These are phyloP conservation scores for Nephelium lappaceum DNA, from an alignment of 345 rosid genomes.

Conservation along the genomic window DNA sequence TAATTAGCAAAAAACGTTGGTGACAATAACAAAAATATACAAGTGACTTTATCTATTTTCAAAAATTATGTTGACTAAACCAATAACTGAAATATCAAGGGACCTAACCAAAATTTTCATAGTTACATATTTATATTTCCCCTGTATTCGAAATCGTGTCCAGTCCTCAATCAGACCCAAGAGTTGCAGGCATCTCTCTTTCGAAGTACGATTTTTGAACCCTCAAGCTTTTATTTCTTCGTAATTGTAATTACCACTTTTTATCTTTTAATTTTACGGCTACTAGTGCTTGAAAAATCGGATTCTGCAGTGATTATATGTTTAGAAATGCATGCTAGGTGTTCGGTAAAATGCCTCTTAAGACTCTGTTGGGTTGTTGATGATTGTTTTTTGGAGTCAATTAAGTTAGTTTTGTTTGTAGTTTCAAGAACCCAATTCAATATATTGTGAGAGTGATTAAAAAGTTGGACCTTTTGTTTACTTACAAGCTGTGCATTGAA, in stretches of 20 bases:
- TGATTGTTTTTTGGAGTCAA: background rate
- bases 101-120: background rate
- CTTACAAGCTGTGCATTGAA: background rate
- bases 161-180: too few relatives aligned
- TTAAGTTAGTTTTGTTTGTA: background rate
- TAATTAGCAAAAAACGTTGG: too few relatives aligned
- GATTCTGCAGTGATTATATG: background rate
- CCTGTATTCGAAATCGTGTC: too few relatives aligned
- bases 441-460: background rate
- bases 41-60: too few relatives aligned
- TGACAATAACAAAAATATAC: too few relatives aligned
- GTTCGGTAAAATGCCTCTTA: constrained; percentile 38
- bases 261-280: background rate
- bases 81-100: background rate
- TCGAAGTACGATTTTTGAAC: background rate
- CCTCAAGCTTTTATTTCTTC: background rate
- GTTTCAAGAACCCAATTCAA: background rate
- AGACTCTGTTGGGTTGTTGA: background rate
- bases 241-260: background rate
- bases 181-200: background rate
- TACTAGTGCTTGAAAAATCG: background rate
- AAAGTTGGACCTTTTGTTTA: background rate
- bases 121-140: background rate
- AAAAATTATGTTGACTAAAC: background rate
- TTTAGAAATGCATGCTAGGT: background rate